Evolutionary conservation across 441 rosid genomes (phyloP), one percentile per base, ranked within the genome.

Genomic region (Pelargonium myrrhifolium): DNA sequence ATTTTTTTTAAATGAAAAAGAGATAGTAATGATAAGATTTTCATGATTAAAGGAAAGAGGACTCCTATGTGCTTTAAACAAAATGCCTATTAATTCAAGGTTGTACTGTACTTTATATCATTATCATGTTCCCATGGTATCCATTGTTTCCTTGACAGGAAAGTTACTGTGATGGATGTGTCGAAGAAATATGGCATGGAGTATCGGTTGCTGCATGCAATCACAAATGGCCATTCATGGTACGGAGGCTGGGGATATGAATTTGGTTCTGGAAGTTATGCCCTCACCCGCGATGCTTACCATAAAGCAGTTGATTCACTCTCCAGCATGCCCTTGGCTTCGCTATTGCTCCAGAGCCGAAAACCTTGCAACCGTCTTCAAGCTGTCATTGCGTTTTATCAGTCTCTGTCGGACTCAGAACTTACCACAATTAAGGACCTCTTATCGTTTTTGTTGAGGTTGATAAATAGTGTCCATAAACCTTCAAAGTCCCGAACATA

Each of bases 111-210:
- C 49, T n/a, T 35, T 31, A 3, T 31, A 2, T 15, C 15, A 64
- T n/a, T 17, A 11, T 64, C 47, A 12, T n/a, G 3, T 2, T 0
- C 35, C 7, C 22, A 14, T 12, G 40, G 9, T 51, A 11, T 9
- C 31, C 6, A 21, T 37, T 9, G n/a, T 63, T 0, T 15, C 15
- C 24, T 17, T 72, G 60, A 15, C 78, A 85, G 85, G 60, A 84
- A 84, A 72, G 84, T 79, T 6, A 78, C 84, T 37, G 91, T 89
- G 77, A 89, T 89, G 93, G 93, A 87, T 71, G 87, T 84, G 63
- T 89, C 89, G 5, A 87, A 68, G 74, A 89, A 89, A 73, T 82
- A 86, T 28, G 89, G 81, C 28, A 78, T 83, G 74, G 88, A 83
- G 67, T 84, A 78, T 45, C 68, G 96, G 9, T 71, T 87, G 69